phyloP scores from a whole-genome alignment of 768 basidiomycete species.

The Panellus pusillus region DNA sequence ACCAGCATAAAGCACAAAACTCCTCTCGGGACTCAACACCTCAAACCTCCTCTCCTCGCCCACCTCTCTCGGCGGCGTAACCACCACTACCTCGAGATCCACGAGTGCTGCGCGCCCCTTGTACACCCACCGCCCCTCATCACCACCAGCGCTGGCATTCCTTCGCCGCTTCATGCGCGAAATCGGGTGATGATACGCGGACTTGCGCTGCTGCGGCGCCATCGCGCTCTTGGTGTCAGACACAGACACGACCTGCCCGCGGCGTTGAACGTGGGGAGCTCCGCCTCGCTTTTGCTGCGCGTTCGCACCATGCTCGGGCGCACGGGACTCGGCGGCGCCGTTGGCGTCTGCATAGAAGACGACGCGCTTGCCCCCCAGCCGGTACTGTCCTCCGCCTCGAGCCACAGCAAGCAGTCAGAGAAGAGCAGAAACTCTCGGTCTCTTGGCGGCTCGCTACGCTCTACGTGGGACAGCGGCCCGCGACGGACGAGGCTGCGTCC shows the following conservation, averaged over 20 bases:
- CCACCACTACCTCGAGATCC: conserved; percentile 75
- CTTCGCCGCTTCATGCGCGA: conserved; percentile 25
- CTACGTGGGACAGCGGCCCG: conserved; percentile 58
- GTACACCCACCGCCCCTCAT: conserved; percentile 70
- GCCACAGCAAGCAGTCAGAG: conserved; percentile 80
- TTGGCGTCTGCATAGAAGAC: no score
- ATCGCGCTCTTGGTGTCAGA: conserved; percentile 13
- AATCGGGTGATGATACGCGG: conserved; percentile 25
- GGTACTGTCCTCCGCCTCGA: conserved; percentile 39
- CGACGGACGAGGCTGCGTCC: conserved; percentile 79
- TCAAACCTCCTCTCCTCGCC: conserved; percentile 65
- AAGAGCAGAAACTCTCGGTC: conserved; percentile 79
- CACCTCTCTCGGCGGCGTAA: conserved; percentile 44
- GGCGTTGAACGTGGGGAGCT: conserved; percentile 35
- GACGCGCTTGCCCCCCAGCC: conserved; percentile 25
- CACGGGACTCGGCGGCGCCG: conserved; percentile 14
- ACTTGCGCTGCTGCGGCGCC: conserved; percentile 22
- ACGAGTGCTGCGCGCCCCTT: conserved; percentile 70
- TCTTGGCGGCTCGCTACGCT: conserved; percentile 48
- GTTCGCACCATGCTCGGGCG: conserved; percentile 40
- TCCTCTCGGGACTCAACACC: conserved; percentile 72
- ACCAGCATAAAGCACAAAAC: conserved; percentile 76
- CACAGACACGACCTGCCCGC: conserved; percentile 6
- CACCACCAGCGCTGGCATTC: conserved; percentile 33
- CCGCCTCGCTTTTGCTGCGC: conserved; percentile 63